Percentiles rank a stretch among this genome's conserved stretches.
Evolutionary conservation across 1,284 basidiomycete genomes (phyloP).

Genomic region (Pseudozyma hubeiensis): DNA sequence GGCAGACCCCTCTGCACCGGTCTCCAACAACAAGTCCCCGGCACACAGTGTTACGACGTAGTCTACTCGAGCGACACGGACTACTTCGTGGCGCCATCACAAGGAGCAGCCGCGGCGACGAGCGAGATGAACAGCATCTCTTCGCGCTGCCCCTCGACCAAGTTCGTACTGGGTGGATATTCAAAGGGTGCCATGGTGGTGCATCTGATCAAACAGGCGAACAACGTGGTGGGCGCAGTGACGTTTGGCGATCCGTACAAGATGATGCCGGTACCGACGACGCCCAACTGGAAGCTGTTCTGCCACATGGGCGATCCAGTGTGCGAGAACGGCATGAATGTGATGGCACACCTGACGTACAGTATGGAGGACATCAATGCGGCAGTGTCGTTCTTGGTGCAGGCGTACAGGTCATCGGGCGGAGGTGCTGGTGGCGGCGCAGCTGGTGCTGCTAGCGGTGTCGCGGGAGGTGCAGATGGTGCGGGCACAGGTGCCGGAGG

Average conservation of each 20-base stretch:
- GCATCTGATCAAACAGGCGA: slow-evolving; percentile 12
- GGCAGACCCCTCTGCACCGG: slow-evolving; percentile 30
- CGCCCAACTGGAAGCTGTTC: slow-evolving; percentile 21
- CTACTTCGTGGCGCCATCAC: slow-evolving; percentile 23
- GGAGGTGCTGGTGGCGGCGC: slow-evolving; percentile 7
- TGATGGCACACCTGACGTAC: slow-evolving; percentile 39
- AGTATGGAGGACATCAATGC: background rate
- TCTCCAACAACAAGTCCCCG: slow-evolving; percentile 15
- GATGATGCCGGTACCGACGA: slow-evolving; percentile 13
- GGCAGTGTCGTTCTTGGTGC: slow-evolving; percentile 27
- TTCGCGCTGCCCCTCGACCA: slow-evolving; percentile 22
- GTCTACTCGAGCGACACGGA: slow-evolving; percentile 27
- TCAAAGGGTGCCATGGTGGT: slow-evolving; percentile 41
- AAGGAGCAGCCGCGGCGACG: slow-evolving; percentile 14
- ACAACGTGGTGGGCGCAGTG: slow-evolving; percentile 33
- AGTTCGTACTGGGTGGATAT: slow-evolving; percentile 32
- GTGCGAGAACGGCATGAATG: slow-evolving; percentile 27
- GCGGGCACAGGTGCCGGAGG: background rate
- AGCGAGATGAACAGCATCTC: slow-evolving; percentile 12
- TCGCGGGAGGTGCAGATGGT: slow-evolving; percentile 3
- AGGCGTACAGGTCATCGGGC: slow-evolving; percentile 13
- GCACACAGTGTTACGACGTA: slow-evolving; percentile 35
- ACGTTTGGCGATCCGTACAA: slow-evolving; percentile 45
- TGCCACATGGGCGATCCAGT: slow-evolving; percentile 36
- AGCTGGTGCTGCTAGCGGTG: background rate